Base-by-base conservation (phyloP, 768 basidiomycete genomes). In the Krasilnikovozyma curviuscula region DNA sequence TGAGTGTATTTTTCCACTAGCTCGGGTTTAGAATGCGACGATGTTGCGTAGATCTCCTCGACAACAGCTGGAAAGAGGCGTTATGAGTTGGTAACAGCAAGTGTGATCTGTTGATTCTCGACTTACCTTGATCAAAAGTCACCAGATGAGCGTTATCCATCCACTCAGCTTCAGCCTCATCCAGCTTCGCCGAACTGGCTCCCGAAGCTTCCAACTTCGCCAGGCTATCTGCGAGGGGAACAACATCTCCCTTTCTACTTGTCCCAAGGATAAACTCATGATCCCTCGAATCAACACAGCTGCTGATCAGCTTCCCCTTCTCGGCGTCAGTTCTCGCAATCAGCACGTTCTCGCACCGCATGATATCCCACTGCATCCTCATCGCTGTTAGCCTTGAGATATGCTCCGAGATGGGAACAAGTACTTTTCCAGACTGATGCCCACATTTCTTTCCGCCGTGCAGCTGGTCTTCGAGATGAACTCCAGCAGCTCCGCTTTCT, bases 301-400 rank as follows among this genome's bases (percentile, higher is more conserved):
- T 81, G 6, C 81, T 80, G 48, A 95, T 71, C 30, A 91, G 74
- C 62, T 77, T 80, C 37, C 74, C 83, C 16, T 79, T 81, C 64
- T 91, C 83, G 19, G 86, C 78, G 62, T 95, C 89, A 1, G 88
- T 89, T 42, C 89, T 78, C 10, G 86, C 86, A 52, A 95, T 84
- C 54, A 86, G 66, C 40, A 49, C 5, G 31, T 41, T 49, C 3
- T 49, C 81, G 48, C 78, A 79, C 61, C 83, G 80, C 58, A 93
- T 70, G 50, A 95, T 70, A 63, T 95, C 89, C 50, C 85, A 73
- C 67, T 91, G 85, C 68, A 89, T 84, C 18, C 86, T 78, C 25
- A 84, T 72, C 10, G 88, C 75, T 54, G 84, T 69, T 44, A 95
- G 75, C 24, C 89, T 77, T 19, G 81, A 80, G 52, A 83, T 69